A percentile compares a stretch with the other conserved stretches of the same genome.
Conservation (phyloP, 768 basidiomycete species). For the Tylopilus felleus region DNA sequence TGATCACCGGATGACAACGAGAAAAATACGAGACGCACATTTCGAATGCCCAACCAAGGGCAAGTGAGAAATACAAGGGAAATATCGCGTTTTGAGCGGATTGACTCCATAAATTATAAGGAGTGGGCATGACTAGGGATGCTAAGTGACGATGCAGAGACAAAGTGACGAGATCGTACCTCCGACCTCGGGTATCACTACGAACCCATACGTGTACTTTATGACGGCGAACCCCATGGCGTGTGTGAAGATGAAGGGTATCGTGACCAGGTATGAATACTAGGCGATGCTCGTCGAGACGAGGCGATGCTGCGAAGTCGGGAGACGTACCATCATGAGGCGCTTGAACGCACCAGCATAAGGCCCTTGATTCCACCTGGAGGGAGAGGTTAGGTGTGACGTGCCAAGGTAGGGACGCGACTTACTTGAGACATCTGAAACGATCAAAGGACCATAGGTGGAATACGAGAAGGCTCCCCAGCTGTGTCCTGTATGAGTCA, state of each 20-base stretch:
- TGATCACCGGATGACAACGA: background rate
- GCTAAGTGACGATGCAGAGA: background rate
- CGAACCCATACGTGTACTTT: conserved; percentile 71
- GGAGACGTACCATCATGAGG: conserved; percentile 69
- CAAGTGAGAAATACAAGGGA: conserved; percentile 61
- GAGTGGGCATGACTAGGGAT: conserved; percentile 59
- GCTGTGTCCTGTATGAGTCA: conserved; percentile 1
- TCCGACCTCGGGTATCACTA: conserved; percentile 41
- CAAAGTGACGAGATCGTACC: conserved; percentile 25
- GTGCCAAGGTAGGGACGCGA: background rate
- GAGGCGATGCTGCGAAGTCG: background rate
- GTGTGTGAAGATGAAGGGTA: conserved; percentile 60
- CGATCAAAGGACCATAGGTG: conserved; percentile 80
- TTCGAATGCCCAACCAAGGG: conserved; percentile 71
- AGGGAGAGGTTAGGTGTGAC: background rate
- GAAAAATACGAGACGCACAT: conserved; percentile 44
- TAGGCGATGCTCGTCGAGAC: conserved; percentile 25
- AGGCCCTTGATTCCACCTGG: conserved; percentile 66
- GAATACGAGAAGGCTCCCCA: conserved; percentile 60
- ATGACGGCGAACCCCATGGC: conserved; percentile 63
- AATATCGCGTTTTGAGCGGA: conserved; percentile 49
- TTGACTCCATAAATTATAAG: conserved; percentile 54
- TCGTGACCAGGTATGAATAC: conserved; percentile 67
- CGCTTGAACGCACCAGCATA: conserved; percentile 78
- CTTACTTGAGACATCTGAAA: conserved; percentile 69